Conservation (phyloP, 768 basidiomycete species). For the Pulveroboletus sp. region DNA sequence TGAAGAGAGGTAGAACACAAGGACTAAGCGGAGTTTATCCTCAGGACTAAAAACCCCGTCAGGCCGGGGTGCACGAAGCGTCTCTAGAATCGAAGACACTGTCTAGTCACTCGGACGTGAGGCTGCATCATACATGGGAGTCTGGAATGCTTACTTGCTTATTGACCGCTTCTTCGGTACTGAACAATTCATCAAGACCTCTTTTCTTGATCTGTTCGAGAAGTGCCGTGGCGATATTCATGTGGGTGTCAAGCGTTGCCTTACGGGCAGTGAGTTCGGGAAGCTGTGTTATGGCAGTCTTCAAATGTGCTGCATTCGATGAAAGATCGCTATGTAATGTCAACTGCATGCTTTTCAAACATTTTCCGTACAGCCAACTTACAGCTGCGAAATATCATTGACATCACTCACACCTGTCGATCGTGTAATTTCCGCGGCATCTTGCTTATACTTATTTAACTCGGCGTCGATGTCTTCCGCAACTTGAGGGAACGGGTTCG, state of each 20-base stretch:
- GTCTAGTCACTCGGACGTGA: conserved; percentile 43
- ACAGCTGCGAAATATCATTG: conserved; percentile 94
- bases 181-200: conserved; percentile 95
- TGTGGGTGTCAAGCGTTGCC: conserved; percentile 94
- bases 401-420: conserved; percentile 96
- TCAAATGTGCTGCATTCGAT: conserved; percentile 90
- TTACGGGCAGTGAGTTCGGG: conserved; percentile 97
- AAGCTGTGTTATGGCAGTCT: conserved; percentile 94
- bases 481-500: conserved; percentile 96
- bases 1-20: conserved; percentile 93
- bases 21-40: conserved; percentile 90
- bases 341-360: conserved; percentile 3
- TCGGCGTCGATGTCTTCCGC: conserved; percentile 96
- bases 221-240: conserved; percentile 97
- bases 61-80: conserved; percentile 70
- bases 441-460: conserved; percentile 89
- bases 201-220: conserved; percentile 94
- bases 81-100: conserved; percentile 77
- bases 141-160: conserved; percentile 60
- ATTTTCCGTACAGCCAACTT: conserved; percentile 27
- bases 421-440: conserved; percentile 94
- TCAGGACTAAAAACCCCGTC: conserved; percentile 64
- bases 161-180: conserved; percentile 85
- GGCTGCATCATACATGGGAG: not conserved
- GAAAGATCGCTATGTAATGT: conserved; percentile 64